Evolutionary conservation across 768 basidiomycete genomes (phyloP).

Genomic region (Calocera viscosa): DNA sequence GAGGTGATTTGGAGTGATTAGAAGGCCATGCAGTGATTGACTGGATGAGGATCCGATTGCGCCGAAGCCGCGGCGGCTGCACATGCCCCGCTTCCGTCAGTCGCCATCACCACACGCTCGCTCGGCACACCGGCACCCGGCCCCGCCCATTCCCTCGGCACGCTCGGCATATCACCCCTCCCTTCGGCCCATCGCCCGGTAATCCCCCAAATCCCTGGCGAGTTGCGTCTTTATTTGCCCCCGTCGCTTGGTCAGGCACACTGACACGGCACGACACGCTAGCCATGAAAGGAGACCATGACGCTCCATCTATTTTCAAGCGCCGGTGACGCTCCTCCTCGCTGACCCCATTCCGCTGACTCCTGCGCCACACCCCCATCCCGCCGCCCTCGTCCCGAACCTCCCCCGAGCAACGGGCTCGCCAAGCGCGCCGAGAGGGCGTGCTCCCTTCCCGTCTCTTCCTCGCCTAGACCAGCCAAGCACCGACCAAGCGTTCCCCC

Average conservation of each 20-base stretch:
- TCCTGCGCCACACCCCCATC: neutral
- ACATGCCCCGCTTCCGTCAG: neutral
- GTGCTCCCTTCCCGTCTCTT: neutral
- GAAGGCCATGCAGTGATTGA: neutral
- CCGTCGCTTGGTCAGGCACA: neutral
- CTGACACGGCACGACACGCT: neutral
- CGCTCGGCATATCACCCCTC: neutral
- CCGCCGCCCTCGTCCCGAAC: neutral
- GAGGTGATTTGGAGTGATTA: neutral
- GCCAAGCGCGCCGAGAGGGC: neutral
- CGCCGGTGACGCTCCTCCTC: neutral
- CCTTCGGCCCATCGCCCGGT: neutral
- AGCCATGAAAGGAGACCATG: neutral
- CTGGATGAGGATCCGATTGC: neutral
- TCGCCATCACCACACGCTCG: neutral
- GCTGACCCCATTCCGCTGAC: neutral
- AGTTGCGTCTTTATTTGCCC: neutral
- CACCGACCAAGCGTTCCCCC: too few relatives aligned
- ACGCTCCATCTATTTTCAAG: neutral
- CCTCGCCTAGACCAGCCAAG: neutral
- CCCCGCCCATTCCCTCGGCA: neutral
- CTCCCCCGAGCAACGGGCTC: neutral
- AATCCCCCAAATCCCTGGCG: too few relatives aligned
- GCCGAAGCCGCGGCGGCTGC: neutral
- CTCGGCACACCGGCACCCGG: neutral